phyloP scores from a whole-genome alignment of 2,329 filamentous ascomycete species.

The Helminthosporium solani region DNA sequence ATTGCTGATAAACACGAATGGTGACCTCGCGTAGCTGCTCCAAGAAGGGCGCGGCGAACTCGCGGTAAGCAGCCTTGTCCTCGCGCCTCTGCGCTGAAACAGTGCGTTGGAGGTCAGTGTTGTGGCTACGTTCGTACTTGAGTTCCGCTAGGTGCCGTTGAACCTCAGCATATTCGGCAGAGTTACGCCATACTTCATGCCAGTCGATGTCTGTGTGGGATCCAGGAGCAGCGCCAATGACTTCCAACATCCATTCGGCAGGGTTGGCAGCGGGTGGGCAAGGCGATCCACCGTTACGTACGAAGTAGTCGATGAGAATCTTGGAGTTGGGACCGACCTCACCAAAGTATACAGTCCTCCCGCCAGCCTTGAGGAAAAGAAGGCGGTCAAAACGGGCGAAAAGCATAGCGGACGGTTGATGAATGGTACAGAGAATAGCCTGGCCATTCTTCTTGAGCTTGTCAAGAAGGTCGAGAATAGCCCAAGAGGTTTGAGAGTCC shows the following conservation, averaged over 20 bases:
- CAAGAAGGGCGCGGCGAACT: conserved; percentile 77
- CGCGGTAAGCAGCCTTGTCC: conserved; percentile 62
- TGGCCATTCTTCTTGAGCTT: conserved; percentile 81
- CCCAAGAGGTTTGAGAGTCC: conserved; percentile 91
- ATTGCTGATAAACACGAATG: conserved; percentile 80
- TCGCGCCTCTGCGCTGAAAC: conserved; percentile 43
- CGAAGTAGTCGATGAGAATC: conserved; percentile 72
- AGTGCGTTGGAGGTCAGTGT: conserved; percentile 36
- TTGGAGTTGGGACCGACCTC: conserved; percentile 71
- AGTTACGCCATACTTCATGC: conserved; percentile 52
- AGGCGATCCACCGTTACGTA: conserved; percentile 64
- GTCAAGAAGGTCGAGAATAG: conserved; percentile 82
- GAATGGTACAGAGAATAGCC: conserved; percentile 94
- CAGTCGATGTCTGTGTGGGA: conserved; percentile 54
- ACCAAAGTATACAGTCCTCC: conserved; percentile 78
- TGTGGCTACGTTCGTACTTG: conserved; percentile 41
- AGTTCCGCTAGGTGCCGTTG: conserved; percentile 50
- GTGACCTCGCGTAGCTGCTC: conserved; percentile 68
- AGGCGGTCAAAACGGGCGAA: conserved; percentile 89
- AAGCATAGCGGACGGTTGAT: conserved; percentile 93
- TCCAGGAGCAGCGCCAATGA: conserved; percentile 55
- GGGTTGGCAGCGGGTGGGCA: conserved; percentile 73
- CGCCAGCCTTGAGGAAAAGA: conserved; percentile 73
- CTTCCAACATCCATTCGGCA: conserved; percentile 74
- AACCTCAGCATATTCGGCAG: conserved; percentile 47